Percentiles rank a stretch among this genome's conserved stretches.
These are phyloP conservation scores for Backusella luteola DNA, from an alignment of 192 early-diverging fungal genomes.

Conservation along the genomic window DNA sequence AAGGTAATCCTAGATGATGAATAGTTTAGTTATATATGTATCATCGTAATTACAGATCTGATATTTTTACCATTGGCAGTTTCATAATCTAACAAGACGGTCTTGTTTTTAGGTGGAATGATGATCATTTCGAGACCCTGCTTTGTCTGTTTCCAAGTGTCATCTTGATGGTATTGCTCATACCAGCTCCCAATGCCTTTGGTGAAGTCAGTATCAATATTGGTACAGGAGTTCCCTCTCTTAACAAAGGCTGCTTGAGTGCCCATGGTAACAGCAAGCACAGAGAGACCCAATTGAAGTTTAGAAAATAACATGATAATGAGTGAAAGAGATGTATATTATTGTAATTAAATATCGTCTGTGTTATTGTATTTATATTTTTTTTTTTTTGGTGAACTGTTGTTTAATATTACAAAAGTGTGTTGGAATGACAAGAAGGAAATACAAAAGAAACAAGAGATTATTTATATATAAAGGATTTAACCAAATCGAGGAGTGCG, in stretches of 20 bases:
- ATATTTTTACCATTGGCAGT: neutral
- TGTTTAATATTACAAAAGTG: neutral
- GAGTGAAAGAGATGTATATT: neutral
- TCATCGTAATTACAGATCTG: neutral
- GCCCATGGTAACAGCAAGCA: neutral
- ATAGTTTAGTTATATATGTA: neutral
- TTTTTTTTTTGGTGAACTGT: neutral
- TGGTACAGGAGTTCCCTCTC: neutral
- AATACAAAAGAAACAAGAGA: neutral
- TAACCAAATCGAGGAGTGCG: neutral
- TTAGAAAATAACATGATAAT: neutral
- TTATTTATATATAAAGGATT: neutral
- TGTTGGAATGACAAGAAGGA: neutral
- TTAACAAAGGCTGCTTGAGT: neutral
- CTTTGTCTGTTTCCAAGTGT: neutral
- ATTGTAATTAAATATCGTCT: neutral
- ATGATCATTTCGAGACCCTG: constrained; percentile 15
- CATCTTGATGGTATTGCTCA: neutral
- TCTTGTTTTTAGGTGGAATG: constrained; percentile 5
- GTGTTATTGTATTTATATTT: neutral
- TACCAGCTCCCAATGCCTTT: neutral
- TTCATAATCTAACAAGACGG: neutral
- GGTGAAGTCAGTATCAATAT: neutral
- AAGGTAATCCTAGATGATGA: constrained; percentile 2
- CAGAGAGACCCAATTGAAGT: neutral